Evolutionary conservation across 768 basidiomycete species (phyloP), one percentile per base, ranked within the genome.

Genomic region (Nidularia pulvinata): DNA sequence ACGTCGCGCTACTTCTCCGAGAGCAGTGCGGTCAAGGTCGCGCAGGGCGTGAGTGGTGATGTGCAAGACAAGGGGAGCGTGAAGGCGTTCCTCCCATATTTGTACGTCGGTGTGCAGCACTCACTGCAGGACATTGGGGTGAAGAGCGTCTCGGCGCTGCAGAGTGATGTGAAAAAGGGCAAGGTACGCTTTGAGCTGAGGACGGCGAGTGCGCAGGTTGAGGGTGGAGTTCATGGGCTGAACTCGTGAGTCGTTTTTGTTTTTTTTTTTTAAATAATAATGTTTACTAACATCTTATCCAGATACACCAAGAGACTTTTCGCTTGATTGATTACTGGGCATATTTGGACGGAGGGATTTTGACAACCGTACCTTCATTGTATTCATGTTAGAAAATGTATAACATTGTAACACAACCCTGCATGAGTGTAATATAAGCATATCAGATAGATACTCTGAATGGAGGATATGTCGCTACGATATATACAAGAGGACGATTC

Each of bases 61-160:
- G 96, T 98, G 9, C 91, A 93, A 70, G 96, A 99, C 72, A 98
- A 97, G 78, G 97, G 97, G 5, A 93, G 91, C 56, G 85, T 98
- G 60, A 88, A 85, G 74, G 89, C 90, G 50, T 98, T 98, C 71
- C 65, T 98, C 49, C 96, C 95, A 2, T 95, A 93, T 65, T 73
- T 94, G 35, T 72, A 89, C 52, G 80, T 82, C 3, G 92, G 92
- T 4, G 76, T 94, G 37, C 95, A 98, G 70, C 95, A 98, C 71
- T 95, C 93, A 58, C 75, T 98, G 58, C 96, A 99, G 76, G 96
- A 99, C 59, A 80, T 95, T 52, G 96, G 96, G 25, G 84, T 93
- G 33, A 79, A 66, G 65, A 89, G 77, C 55, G 78, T 98, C 46
- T 55, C 49, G 43, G 84, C 83, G 59, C 76, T 98, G 50, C 83